Percentiles rank a stretch among this genome's conserved stretches.
Conservation (phyloP, 1,139 yeast species). For the Saccharomycopsis hybrid region DNA sequence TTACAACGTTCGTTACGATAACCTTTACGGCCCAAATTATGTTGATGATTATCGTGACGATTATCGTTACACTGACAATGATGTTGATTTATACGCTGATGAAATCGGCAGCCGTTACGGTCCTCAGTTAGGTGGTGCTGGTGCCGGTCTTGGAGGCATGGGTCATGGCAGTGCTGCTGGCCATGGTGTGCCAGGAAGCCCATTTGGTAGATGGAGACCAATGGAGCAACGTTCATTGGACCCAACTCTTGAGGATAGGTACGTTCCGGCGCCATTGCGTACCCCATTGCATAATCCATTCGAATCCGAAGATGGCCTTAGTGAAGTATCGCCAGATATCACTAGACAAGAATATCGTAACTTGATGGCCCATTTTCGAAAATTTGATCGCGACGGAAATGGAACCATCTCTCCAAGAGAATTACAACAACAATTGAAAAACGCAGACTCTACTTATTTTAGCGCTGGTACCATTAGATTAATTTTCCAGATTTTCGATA, state of each 20-base stretch:
- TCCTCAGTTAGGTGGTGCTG: neutral
- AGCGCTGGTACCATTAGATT: slow-evolving; percentile 54
- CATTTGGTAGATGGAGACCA: neutral
- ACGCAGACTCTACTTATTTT: slow-evolving; percentile 57
- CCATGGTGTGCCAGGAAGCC: neutral
- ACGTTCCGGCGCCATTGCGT: slow-evolving; percentile 14
- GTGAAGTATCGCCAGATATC: slow-evolving; percentile 1
- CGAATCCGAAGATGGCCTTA: slow-evolving; percentile 6
- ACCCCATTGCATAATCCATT: slow-evolving; percentile 18
- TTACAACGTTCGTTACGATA: slow-evolving; percentile 6
- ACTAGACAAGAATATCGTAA: slow-evolving; percentile 1
- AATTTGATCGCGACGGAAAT: slow-evolving; percentile 45
- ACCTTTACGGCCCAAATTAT: neutral
- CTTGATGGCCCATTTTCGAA: slow-evolving; percentile 11
- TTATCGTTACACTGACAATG: slow-evolving; percentile 10
- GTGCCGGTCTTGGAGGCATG: neutral
- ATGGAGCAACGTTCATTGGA: neutral
- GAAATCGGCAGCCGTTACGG: slow-evolving; percentile 1
- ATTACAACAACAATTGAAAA: slow-evolving; percentile 53
- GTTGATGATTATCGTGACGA: slow-evolving; percentile 4
- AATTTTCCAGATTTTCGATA: slow-evolving; percentile 60
- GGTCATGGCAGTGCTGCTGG: neutral
- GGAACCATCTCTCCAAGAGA: slow-evolving; percentile 57
- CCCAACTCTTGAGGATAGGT: neutral
- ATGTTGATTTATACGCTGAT: slow-evolving; percentile 11